Evolutionary conservation across 257 asterid species (phyloP), one percentile per base, ranked within the genome.

Genomic region (Gentiana macrophylla): DNA sequence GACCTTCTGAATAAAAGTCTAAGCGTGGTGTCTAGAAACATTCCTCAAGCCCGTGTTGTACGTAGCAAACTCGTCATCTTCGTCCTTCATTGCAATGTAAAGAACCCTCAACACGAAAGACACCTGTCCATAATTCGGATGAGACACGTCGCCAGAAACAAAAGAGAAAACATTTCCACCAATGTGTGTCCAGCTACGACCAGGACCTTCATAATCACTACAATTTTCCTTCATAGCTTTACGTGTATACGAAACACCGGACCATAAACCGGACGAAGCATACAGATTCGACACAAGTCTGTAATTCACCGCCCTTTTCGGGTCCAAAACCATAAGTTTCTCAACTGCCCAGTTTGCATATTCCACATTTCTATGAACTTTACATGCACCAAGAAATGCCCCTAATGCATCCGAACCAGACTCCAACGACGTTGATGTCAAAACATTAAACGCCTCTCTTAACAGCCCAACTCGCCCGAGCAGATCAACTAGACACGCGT

Each of bases 361-460:
- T 10, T 48, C 66, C 41, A 64, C 24, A 36, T 75, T 49, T 38
- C 73, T 68, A 60, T 70, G 73, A 52, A 66, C 54, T 55, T 67
- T 64, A 52, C 71, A 74, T 33, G 77, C 59, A 35, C 71, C 71
- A 66, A 74, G 51, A 44, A 75, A 75, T 32, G 77, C 77, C 60
- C 64, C 72, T 33, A 75, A 44, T 15, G 70, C 59, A 49, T 71
- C 74, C 24, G 69, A 35, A 7, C 62, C 53, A 41, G 6, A 10
- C 37, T 62, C 66, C 48, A 35, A 3, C 12, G 73, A 61, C 52
- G 53, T 55, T 33, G 71, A 70, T 8, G 32, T 61, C 53, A 75
- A 47, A 46, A 71, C 52, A 59, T 64, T 33, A n/a, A 60, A 67
- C 15, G 80, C 77, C 56, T 64, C 77, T 13, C 55, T 35, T 43